Conservation (phyloP, 495 filamentous ascomycete genomes). For the Trichoderma orchidacearum region DNA sequence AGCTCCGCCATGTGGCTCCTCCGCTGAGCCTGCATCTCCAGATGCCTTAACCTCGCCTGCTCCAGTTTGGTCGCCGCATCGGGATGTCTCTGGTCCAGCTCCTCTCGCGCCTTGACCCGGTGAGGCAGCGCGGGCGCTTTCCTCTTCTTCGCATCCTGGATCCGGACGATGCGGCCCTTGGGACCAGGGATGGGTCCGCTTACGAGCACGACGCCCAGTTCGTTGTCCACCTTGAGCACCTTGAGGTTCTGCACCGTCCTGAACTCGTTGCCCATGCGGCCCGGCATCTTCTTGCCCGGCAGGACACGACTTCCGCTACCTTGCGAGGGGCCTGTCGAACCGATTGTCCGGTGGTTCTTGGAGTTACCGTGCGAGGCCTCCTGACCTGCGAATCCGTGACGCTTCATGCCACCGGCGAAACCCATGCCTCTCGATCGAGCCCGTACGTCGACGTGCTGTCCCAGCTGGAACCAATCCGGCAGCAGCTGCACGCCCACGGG, state of each 20-base stretch:
- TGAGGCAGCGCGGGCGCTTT: conserved; percentile 52
- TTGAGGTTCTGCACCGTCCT: conserved; percentile 83
- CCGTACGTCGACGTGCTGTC: conserved; percentile 79
- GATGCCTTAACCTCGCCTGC: conserved; percentile 21
- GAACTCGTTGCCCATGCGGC: conserved; percentile 78
- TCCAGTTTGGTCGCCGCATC: conserved; percentile 20
- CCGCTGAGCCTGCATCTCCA: conserved; percentile 29
- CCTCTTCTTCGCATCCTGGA: conserved; percentile 90
- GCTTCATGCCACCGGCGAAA: conserved; percentile 96
- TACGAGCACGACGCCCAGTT: conserved; percentile 76
- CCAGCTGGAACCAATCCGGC: conserved; percentile 78
- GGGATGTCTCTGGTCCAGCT: conserved; percentile 22
- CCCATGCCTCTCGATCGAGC: conserved; percentile 68
- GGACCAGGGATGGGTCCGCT: conserved; percentile 76
- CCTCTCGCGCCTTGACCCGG: conserved; percentile 12
- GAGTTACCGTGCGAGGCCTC: conserved; percentile 90
- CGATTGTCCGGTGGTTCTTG: conserved; percentile 78
- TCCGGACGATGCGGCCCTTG: conserved; percentile 65
- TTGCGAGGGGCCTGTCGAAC: conserved; percentile 74
- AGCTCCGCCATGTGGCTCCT: conserved; percentile 10
- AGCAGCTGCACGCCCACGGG: conserved; percentile 57
- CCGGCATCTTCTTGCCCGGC: conserved; percentile 95
- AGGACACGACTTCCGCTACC: conserved; percentile 83
- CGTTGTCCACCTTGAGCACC: conserved; percentile 72
- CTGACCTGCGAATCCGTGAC: conserved; percentile 77